Conservation (phyloP, 768 basidiomycete species). For the Pulveroboletus frians region DNA sequence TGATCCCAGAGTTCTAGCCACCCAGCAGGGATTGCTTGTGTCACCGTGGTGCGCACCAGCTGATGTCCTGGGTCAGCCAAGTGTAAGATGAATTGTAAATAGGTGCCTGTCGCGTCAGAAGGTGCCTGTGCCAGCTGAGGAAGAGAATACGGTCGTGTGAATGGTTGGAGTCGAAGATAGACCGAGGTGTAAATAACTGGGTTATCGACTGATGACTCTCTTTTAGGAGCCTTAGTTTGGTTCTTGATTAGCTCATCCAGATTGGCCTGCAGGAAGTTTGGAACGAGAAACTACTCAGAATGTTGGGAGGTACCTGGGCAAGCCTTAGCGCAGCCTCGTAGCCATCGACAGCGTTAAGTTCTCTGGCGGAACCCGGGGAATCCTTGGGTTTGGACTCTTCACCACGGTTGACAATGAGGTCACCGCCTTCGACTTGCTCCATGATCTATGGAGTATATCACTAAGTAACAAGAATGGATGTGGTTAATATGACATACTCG, state of each 20-base stretch:
- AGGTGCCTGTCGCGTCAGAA: conserved; percentile 26
- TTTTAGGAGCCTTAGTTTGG: conserved; percentile 37
- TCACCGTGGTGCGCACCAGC: conserved; percentile 69
- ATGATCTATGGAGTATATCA: conserved; percentile 53
- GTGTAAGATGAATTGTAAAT: conserved; percentile 61
- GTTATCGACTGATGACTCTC: conserved; percentile 36
- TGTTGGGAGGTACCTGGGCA: conserved; percentile 54
- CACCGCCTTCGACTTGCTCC: conserved; percentile 92
- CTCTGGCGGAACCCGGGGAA: conserved; percentile 41
- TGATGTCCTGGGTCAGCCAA: conserved; percentile 76
- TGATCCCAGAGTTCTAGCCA: conserved; percentile 92
- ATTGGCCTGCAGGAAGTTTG: conserved; percentile 52
- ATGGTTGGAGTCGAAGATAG: conserved; percentile 91
- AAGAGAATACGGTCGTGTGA: conserved; percentile 52
- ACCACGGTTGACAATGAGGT: conserved; percentile 82
- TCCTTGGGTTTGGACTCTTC: conserved; percentile 71
- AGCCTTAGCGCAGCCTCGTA: conserved; percentile 81
- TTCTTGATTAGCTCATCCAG: conserved; percentile 70
- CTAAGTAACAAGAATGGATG: conserved; percentile 1
- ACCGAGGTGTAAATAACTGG: conserved; percentile 85
- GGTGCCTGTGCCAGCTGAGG: conserved; percentile 28
- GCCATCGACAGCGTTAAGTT: conserved; percentile 80
- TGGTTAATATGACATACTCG: conserved; percentile 47
- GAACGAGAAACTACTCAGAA: neutral
- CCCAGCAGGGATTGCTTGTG: conserved; percentile 74